Evolutionary conservation across 768 basidiomycete species (phyloP).

Genomic region (Mycena kentingensis): DNA sequence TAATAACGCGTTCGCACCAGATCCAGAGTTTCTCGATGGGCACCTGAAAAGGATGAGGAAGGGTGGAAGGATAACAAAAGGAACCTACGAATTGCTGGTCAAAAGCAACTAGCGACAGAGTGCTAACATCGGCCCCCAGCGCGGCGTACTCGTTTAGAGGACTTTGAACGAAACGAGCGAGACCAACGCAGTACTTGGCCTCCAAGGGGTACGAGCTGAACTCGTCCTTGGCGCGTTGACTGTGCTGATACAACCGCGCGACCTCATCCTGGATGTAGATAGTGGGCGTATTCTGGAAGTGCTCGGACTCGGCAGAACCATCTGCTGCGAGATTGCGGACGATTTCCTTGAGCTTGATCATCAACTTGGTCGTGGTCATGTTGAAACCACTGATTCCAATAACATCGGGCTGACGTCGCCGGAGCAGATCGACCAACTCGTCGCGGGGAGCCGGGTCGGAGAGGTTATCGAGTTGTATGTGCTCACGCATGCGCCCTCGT

Average conservation of each 20-base stretch:
- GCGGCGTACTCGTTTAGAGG: slow-evolving; percentile 95
- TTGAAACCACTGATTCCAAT: slow-evolving; percentile 89
- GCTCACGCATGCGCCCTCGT: slow-evolving; percentile 87
- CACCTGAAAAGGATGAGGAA: slow-evolving; percentile 52
- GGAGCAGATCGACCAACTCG: slow-evolving; percentile 81
- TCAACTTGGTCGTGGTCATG: slow-evolving; percentile 74
- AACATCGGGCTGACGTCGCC: slow-evolving; percentile 82
- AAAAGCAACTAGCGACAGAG: slow-evolving; percentile 82
- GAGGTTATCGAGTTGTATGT: slow-evolving; percentile 86
- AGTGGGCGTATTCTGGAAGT: slow-evolving; percentile 64
- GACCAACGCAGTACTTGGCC: slow-evolving; percentile 89
- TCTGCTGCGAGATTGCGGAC: slow-evolving; percentile 36
- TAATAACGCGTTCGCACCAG: slow-evolving; percentile 82
- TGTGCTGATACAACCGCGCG: slow-evolving; percentile 92
- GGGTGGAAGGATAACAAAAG: slow-evolving; percentile 8
- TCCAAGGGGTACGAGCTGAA: slow-evolving; percentile 75
- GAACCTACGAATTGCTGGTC: slow-evolving; percentile 78
- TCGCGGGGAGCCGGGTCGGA: slow-evolving; percentile 65
- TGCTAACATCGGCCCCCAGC: slow-evolving; percentile 79
- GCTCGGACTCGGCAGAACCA: slow-evolving; percentile 38
- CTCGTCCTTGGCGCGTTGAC: slow-evolving; percentile 81
- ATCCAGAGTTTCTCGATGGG: slow-evolving; percentile 80
- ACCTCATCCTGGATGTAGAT: slow-evolving; percentile 89
- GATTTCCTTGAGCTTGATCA: slow-evolving; percentile 63
- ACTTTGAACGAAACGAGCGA: slow-evolving; percentile 91